Evolutionary conservation across 805 yeast genomes (phyloP), one percentile per base, ranked within the genome.

Genomic region (Saccharomyces cerevisiae): DNA sequence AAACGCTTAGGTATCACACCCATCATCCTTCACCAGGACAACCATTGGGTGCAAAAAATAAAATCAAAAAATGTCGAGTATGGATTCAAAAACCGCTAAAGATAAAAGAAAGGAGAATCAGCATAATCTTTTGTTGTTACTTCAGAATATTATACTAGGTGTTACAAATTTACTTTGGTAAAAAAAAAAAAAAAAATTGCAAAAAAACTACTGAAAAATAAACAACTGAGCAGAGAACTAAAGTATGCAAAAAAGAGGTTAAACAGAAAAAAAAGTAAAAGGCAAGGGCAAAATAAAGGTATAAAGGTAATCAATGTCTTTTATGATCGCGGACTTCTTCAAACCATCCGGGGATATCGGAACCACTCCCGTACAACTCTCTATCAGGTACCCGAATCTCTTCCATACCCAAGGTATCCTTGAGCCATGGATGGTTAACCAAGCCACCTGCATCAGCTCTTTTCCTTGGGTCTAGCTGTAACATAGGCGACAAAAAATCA

Each of bases 371-470:
- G 30, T 89, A 89, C 6, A 84, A 78, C 30, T 84, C 84, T 60
- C 97, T 76, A 64, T 88, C 97, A 3, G 57, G 48, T 4, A 87
- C 72, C 3, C 70, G 73, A 13, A 87, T 80, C 61, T 83, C 77
- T 55, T 87, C 94, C 67, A 86, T 76, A 0, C 95, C 95, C 32
- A 80, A 69, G 0, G 92, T 89, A 65, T 88, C 96, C 6, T 69
- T 68, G 28, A 81, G 65, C 97, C 97, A 90, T 11, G 85, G 83
- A 68, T 90, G 96, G 64, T 89, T 86, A 2, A 88, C 82, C 83
- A 90, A 79, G 2, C 97, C 97, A 21, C 98, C 99, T 1, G 98
- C 98, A 73, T 94, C 99, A 13, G 92, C 92, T 59, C 99, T 77
- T 53, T 72, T 69, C 55, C 80, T 84, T 1, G 99, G 98, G 67